Evolutionary conservation across 2,329 filamentous ascomycete genomes (phyloP), one percentile per base, ranked within the genome.

Genomic region (Colletotrichum horii): DNA sequence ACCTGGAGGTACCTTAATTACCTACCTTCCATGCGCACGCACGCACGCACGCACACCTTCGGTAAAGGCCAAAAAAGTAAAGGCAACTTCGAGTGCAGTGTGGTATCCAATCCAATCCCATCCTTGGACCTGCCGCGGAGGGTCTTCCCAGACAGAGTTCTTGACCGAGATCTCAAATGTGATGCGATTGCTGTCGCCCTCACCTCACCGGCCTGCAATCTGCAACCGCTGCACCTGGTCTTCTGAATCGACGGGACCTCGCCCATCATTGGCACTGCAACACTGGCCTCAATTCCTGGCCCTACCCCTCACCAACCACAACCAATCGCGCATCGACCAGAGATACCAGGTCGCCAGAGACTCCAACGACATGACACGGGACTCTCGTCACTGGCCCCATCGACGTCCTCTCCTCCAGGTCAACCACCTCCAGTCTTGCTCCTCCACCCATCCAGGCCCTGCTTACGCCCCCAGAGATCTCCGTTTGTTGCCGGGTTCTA

Each of bases 361-460:
- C 62, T 56, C 69, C 69, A 64, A 72, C 61, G 72, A 61, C 62
- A 75, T 75, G 73, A 75, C 73, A 66, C 36, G 36, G 61, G 8
- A 24, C 55, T 38, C 72, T 72, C 55, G 61, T 75, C 69, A 71
- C 71, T 72, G 69, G 62, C 62, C 43, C 43, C 43, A 52, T 48
- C 43, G 43, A 52, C 43, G 43, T 52, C 43, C 43, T 52, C 43
- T 52, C 43, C 43, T 38, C 56, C 48, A 34, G 24, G 58, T 12
- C 28, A 43, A 28, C 58, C 38, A 32, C 32, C 66, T 36, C 36
- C 58, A 62, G 43, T 52, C n/a, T 52, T 52, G 43, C 60, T 58
- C 68, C 28, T 48, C 68, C 68, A 70, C 58, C 32, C 26, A 38
- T 38, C 55, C 62, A 62, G 8, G 43, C 15, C 61, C 62, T 28